These are phyloP conservation scores for Galerina marginata DNA, from an alignment of 768 basidiomycete genomes.

Conservation along the genomic window DNA sequence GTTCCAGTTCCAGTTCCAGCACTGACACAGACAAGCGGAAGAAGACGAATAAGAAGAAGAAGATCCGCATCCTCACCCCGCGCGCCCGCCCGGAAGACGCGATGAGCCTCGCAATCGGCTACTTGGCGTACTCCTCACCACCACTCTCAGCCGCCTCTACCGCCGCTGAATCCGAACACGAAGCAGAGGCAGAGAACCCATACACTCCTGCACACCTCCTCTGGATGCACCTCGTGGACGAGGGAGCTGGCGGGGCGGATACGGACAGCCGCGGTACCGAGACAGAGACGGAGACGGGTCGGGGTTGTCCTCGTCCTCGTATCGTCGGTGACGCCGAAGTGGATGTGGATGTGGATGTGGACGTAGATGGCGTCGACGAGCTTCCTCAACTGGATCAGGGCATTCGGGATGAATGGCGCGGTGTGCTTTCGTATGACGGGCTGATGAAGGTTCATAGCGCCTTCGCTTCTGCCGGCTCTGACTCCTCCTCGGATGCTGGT, in stretches of 20 bases:
- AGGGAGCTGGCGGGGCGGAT: neutral
- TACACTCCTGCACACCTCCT: neutral
- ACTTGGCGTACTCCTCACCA: constrained; percentile 1
- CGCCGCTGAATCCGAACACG: neutral
- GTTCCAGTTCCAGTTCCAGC: neutral
- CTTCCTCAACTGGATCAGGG: neutral
- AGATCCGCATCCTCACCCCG: constrained; percentile 11
- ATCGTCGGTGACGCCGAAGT: too few relatives aligned
- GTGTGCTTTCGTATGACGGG: constrained; percentile 16
- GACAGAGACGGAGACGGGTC: too few relatives aligned
- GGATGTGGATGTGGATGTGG: neutral
- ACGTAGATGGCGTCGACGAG: neutral
- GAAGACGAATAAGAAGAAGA: neutral
- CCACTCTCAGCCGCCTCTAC: neutral
- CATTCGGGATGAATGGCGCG: constrained; percentile 9
- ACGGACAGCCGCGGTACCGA: neutral
- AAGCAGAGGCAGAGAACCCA: neutral
- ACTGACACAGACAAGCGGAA: neutral
- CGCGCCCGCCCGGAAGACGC: constrained; percentile 17
- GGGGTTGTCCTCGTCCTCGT: too few relatives aligned
- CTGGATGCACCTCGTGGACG: neutral
- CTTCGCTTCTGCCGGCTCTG: too few relatives aligned
- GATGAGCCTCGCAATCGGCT: constrained; percentile 9
- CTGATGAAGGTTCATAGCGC: neutral
- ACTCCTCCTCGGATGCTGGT: too few relatives aligned